phyloP scores from a whole-genome alignment of 805 yeast genomes.

The Yamadazyma paraphyllophila region DNA sequence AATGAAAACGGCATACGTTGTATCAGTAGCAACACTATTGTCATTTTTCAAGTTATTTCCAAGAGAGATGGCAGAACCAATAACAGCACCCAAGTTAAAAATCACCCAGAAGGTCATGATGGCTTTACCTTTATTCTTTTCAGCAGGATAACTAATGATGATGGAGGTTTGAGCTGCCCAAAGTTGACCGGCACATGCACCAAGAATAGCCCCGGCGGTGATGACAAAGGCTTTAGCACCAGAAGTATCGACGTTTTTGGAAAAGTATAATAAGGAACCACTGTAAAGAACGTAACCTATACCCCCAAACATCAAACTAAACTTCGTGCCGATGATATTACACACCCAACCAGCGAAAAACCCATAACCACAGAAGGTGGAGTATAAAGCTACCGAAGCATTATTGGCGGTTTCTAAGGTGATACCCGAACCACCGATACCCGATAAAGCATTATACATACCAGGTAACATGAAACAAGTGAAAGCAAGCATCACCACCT shows the following conservation, averaged over 20 bases:
- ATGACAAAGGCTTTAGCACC: constrained; percentile 51
- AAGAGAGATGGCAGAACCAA: constrained; percentile 58
- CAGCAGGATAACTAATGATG: constrained; percentile 57
- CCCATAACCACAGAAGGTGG: constrained; percentile 56
- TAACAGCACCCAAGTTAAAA: constrained; percentile 60
- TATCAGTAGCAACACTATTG: constrained; percentile 40
- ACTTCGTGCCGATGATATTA: constrained; percentile 47
- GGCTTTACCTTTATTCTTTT: constrained; percentile 50
- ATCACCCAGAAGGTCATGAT: constrained; percentile 59
- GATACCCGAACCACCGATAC: constrained; percentile 49
- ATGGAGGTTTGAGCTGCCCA: constrained; percentile 63
- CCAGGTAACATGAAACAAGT: constrained; percentile 52
- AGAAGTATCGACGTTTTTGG: constrained; percentile 24
- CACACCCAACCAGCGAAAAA: constrained; percentile 56
- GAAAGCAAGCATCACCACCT: constrained; percentile 46
- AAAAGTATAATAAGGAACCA: constrained; percentile 48
- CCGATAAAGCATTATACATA: constrained; percentile 50
- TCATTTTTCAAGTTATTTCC: constrained; percentile 46
- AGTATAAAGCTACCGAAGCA: constrained; percentile 51
- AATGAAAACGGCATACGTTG: constrained; percentile 55
- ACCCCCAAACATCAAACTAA: constrained; percentile 50
- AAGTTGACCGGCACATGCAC: constrained; percentile 51
- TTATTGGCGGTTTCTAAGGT: constrained; percentile 42
- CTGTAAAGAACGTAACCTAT: constrained; percentile 54
- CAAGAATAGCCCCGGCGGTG: constrained; percentile 57